Evolutionary conservation across 257 asterid genomes (phyloP).

Genomic region (Voacanga thouarsii): DNA sequence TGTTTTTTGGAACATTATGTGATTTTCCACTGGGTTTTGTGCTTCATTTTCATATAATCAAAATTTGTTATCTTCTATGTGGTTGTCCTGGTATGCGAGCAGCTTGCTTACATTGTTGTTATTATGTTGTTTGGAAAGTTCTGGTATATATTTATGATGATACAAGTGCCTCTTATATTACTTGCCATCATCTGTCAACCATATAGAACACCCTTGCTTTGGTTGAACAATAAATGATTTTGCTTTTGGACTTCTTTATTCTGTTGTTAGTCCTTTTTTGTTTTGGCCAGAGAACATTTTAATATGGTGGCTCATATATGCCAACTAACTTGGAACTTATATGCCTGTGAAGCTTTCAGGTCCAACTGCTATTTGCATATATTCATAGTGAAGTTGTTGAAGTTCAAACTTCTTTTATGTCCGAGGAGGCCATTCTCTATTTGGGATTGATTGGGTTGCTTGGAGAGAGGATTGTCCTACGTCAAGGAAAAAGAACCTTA

Average conservation of each 20-base stretch:
- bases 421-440: conserved; percentile 28
- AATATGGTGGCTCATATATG: not conserved
- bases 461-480: conserved; percentile 37
- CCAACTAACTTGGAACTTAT: not conserved
- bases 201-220: not conserved
- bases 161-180: not conserved
- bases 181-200: not conserved
- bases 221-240: not conserved
- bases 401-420: conserved; percentile 33
- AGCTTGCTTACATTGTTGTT: not conserved
- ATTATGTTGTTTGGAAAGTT: not conserved
- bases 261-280: not conserved
- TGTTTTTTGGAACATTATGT: too few species aligned
- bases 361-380: conserved; percentile 9
- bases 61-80: not conserved
- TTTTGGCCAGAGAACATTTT: not conserved
- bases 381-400: conserved; percentile 12
- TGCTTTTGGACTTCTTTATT: not conserved
- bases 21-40: not conserved
- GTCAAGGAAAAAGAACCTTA: conserved; percentile 26
- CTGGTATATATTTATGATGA: not conserved
- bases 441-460: conserved; percentile 39
- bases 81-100: not conserved
- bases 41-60: not conserved
- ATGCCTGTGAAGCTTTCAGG: conserved; percentile 14